Percentiles rank a stretch among this genome's conserved stretches.
phyloP scores from a whole-genome alignment of 257 asterid genomes.

The Forsythia viridissima region DNA sequence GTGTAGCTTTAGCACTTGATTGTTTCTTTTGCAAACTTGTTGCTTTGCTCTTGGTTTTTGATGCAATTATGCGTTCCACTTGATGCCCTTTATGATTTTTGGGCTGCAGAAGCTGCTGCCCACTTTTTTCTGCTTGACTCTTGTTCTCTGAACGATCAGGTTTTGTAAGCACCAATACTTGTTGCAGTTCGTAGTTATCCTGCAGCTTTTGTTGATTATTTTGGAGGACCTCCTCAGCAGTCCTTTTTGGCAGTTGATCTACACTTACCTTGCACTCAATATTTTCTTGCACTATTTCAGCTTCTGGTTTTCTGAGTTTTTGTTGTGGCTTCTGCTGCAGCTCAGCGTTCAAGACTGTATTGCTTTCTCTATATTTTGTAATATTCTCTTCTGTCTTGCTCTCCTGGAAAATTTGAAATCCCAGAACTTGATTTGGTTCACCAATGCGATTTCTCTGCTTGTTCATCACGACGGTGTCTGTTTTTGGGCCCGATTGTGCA shows the following conservation, averaged over 20 bases:
- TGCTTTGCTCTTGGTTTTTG: conserved; percentile 39
- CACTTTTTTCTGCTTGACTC: conserved; percentile 35
- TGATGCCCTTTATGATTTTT: conserved; percentile 39
- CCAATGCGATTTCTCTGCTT: conserved; percentile 30
- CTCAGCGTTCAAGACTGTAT: conserved; percentile 17
- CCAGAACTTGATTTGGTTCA: conserved; percentile 34
- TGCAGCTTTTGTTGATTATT: conserved; percentile 34
- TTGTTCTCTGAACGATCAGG: conserved; percentile 37
- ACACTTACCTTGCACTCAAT: conserved; percentile 26
- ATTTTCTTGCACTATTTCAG: conserved; percentile 4
- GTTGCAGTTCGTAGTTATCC: conserved; percentile 28
- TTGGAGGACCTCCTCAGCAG: conserved; percentile 28
- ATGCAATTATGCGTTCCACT: conserved; percentile 36
- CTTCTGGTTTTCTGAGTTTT: conserved; percentile 20
- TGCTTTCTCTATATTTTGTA: conserved; percentile 23
- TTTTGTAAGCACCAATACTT: conserved; percentile 31
- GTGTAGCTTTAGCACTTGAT: conserved; percentile 33
- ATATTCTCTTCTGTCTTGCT: conserved; percentile 36
- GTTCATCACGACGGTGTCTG: conserved; percentile 15
- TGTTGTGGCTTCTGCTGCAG: conserved; percentile 33
- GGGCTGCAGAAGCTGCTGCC: conserved; percentile 36
- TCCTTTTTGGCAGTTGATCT: conserved; percentile 36
- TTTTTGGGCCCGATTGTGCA: conserved; percentile 22
- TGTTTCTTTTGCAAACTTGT: conserved; percentile 41
- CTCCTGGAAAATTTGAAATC: conserved; percentile 29